phyloP scores from a whole-genome alignment of 2,329 filamentous ascomycete genomes.

The Leptographium lundbergii region DNA sequence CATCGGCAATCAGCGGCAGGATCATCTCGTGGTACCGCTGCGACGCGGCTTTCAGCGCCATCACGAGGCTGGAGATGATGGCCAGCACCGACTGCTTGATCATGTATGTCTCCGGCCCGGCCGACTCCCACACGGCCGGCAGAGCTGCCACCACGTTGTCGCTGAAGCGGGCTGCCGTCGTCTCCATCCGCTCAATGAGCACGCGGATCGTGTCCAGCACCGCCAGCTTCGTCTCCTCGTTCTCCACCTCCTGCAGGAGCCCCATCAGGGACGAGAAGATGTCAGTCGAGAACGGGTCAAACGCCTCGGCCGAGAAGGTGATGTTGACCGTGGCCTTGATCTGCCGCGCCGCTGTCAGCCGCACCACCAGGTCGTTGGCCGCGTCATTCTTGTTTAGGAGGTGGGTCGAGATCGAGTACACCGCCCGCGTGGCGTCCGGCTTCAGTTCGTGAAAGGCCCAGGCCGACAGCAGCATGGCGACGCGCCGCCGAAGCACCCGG shows the following conservation, averaged over 20 bases:
- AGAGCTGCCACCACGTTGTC: slow-evolving; percentile 73
- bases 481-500: slow-evolving; percentile 74
- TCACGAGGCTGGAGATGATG: slow-evolving; percentile 73
- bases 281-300: slow-evolving; percentile 64
- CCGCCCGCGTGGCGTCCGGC: slow-evolving; percentile 52
- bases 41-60: slow-evolving; percentile 68
- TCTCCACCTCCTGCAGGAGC: slow-evolving; percentile 66
- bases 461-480: slow-evolving; percentile 77
- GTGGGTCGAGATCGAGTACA: slow-evolving; percentile 84
- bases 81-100: slow-evolving; percentile 90
- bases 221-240: slow-evolving; percentile 81
- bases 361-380: slow-evolving; percentile 81
- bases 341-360: slow-evolving; percentile 79
- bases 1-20: slow-evolving; percentile 69
- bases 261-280: slow-evolving; percentile 62
- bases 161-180: slow-evolving; percentile 53
- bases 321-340: slow-evolving; percentile 71
- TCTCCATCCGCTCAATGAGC: slow-evolving; percentile 70
- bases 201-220: slow-evolving; percentile 77
- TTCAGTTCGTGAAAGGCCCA: slow-evolving; percentile 75
- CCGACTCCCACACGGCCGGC: slow-evolving; percentile 72
- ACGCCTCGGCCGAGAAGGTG: slow-evolving; percentile 61
- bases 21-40: slow-evolving; percentile 68
- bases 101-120: slow-evolving; percentile 68
- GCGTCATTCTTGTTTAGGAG: slow-evolving; percentile 65